Conservation (phyloP, 345 rosid species). For the Citrus medica region DNA sequence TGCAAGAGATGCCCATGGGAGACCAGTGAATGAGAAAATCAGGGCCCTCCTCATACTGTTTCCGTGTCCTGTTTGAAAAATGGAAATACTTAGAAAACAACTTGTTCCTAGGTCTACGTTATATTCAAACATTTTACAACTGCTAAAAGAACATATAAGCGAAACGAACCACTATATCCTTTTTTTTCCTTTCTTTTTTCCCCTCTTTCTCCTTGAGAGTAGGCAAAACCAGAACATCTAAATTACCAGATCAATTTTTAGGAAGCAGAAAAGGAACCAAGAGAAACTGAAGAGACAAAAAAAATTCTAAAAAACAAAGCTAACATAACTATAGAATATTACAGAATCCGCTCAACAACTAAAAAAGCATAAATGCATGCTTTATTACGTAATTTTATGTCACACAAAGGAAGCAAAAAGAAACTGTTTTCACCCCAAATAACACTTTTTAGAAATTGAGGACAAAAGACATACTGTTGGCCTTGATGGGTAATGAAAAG, state of each 20-base stretch:
- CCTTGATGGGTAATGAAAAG: conserved; percentile 46
- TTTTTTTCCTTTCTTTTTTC: neutral
- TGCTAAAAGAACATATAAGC: neutral
- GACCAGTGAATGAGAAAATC: neutral
- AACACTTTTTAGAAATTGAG: neutral
- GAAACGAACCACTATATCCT: neutral
- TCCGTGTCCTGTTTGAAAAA: neutral
- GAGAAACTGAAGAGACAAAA: neutral
- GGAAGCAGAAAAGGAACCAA: neutral
- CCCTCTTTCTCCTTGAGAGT: no score
- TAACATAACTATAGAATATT: neutral
- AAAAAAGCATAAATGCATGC: neutral
- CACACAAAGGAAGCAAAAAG: conserved; percentile 4
- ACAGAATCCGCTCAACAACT: neutral
- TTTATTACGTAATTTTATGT: neutral
- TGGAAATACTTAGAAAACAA: neutral
- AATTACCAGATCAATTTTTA: neutral
- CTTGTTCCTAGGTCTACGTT: neutral
- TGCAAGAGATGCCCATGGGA: neutral
- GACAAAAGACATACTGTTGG: conserved; percentile 16
- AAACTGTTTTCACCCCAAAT: neutral
- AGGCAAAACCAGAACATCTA: neutral
- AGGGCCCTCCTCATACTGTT: neutral
- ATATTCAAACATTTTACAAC: neutral
- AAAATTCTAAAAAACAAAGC: neutral